phyloP scores from a whole-genome alignment of 1,284 basidiomycete genomes.

The Sanghuangporus weigelae region DNA sequence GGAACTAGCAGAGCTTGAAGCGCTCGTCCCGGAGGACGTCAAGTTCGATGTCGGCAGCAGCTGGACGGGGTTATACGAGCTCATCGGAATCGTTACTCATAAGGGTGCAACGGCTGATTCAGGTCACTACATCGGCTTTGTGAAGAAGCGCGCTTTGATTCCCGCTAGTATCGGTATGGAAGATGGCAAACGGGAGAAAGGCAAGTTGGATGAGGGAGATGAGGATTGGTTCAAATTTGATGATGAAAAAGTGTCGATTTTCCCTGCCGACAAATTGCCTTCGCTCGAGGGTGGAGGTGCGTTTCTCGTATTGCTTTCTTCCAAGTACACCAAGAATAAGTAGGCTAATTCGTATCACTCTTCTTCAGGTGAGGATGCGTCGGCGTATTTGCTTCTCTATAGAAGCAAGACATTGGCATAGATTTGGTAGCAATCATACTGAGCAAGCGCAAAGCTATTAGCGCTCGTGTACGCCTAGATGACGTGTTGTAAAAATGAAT shows the following conservation, averaged over 20 bases:
- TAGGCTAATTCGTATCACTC: constrained; percentile 20
- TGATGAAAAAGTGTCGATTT: constrained; percentile 85
- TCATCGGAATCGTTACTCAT: constrained; percentile 91
- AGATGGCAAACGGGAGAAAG: constrained; percentile 11
- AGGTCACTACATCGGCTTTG: constrained; percentile 92
- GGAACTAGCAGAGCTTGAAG: constrained; percentile 62
- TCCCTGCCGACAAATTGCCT: constrained; percentile 76
- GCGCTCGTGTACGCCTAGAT: not conserved
- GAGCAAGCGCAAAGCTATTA: not conserved
- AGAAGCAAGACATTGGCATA: constrained; percentile 45
- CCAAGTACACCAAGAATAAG: constrained; percentile 12
- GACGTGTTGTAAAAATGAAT: not conserved
- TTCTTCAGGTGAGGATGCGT: constrained; percentile 57
- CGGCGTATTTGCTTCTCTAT: constrained; percentile 86
- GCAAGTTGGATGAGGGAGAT: constrained; percentile 43
- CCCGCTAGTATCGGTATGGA: constrained; percentile 25
- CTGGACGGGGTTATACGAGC: constrained; percentile 76
- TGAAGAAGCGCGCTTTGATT: constrained; percentile 68
- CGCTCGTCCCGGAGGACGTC: constrained; percentile 58
- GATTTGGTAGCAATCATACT: not conserved
- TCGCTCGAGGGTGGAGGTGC: constrained; percentile 83
- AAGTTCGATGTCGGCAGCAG: constrained; percentile 70
- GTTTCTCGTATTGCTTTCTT: constrained; percentile 22
- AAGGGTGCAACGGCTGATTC: constrained; percentile 94
- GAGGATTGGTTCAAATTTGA: constrained; percentile 89